These are phyloP conservation scores for Neocucurbitaria cava DNA, from an alignment of 2,329 filamentous ascomycete species.

Conservation along the genomic window DNA sequence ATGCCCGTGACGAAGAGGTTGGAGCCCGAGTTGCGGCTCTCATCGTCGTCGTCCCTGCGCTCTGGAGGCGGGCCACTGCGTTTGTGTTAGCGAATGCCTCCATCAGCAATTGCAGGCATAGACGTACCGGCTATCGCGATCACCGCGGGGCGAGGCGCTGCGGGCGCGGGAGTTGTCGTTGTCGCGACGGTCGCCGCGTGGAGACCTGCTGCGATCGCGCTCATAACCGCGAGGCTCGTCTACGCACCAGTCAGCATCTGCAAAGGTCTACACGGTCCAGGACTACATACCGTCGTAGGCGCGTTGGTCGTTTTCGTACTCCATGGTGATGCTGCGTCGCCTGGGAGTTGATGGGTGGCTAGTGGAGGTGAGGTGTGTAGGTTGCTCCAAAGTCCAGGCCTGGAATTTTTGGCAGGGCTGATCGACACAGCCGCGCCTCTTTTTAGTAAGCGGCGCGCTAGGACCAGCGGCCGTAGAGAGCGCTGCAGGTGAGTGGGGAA, in stretches of 20 bases:
- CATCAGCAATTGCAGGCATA: neutral
- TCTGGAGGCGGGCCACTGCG: slow-evolving; percentile 57
- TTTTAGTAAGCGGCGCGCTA: slow-evolving; percentile 42
- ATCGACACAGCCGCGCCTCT: slow-evolving; percentile 40
- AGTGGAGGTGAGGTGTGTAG: slow-evolving; percentile 31
- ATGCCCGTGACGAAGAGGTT: slow-evolving; percentile 99
- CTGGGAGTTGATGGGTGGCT: slow-evolving; percentile 27
- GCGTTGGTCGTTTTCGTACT: slow-evolving; percentile 71
- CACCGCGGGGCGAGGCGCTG: slow-evolving; percentile 70
- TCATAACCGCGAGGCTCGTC: slow-evolving; percentile 68
- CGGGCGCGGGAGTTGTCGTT: slow-evolving; percentile 66
- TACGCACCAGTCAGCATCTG: slow-evolving; percentile 36
- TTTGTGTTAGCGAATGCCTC: slow-evolving; percentile 23
- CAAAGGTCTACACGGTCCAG: slow-evolving; percentile 9
- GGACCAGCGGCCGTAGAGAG: slow-evolving; percentile 15
- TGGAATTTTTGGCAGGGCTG: slow-evolving; percentile 43
- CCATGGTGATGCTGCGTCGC: slow-evolving; percentile 58
- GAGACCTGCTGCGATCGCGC: slow-evolving; percentile 71
- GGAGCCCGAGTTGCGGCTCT: slow-evolving; percentile 88
- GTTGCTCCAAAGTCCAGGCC: slow-evolving; percentile 28
- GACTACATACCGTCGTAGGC: slow-evolving; percentile 68
- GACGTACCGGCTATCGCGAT: slow-evolving; percentile 55
- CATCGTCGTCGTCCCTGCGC: slow-evolving; percentile 71
- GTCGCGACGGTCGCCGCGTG: slow-evolving; percentile 59
- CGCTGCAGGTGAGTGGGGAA: slow-evolving; percentile 32